Base-by-base conservation (phyloP, 2,329 filamentous ascomycete species). In the Neocucurbitaria cava region DNA sequence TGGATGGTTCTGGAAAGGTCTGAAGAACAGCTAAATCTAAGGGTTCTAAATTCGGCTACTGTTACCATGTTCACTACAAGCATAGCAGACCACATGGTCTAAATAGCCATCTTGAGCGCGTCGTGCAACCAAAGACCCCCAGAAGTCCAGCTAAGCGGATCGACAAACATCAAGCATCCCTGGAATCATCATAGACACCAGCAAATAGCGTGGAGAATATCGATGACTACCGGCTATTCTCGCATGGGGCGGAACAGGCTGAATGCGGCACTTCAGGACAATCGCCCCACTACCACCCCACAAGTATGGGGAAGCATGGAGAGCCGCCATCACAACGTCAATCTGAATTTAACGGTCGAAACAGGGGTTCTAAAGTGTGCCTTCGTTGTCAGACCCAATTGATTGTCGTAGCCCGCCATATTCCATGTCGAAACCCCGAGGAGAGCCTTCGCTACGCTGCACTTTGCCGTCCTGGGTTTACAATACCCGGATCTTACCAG, bases 51-150 rank as follows among this genome's bases (percentile, higher is more conserved):
- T 31, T 10, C 13, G 30, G 30, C 30, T 31, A 11, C 8, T 31
- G 1, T 15, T 13, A 11, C n/a, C 40, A 26, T 26, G 24, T 26
- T 9, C 24, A 26, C 24, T 26, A 26, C 24, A 2, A 26, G 9
- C 9, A 9, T 26, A 26, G 24, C 18, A 5, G 35, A 38, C 11
- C 2, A 38, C 18, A 21, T 31, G 35, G 24, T 40, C 40, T 89
- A 85, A 70, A 94, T 98, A 0, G 85, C 90, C 0, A 94, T 96
- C 61, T 83, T 87, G 21, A 17, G 31, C 30, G 15, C 38, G 21
- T 30, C 17, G 23, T 5, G 17, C 15, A 7, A 35, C 38, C 38
- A 31, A 7, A 26, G 20, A 15, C 38, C 36, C 13, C 47, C 18
- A 38, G 24, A 15, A 21, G 20, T 18, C 20, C 20, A 35, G 15